Evolutionary conservation across 108 stramenopile species (phyloP).

Genomic region (Thalassiosira profunda): DNA sequence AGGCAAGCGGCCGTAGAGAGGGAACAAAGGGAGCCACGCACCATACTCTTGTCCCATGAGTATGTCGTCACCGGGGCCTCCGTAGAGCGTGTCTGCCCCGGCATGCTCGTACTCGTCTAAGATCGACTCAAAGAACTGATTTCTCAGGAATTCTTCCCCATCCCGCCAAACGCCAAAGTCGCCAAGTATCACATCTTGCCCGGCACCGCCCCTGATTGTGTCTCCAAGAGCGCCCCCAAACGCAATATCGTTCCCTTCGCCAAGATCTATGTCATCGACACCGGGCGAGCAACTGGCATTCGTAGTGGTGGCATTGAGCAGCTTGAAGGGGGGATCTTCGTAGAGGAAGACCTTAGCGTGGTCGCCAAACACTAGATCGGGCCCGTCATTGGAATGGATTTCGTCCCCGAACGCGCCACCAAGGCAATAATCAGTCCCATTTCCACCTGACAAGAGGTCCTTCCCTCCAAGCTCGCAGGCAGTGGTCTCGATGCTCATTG

Average conservation of each 20-base stretch:
- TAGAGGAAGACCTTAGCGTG: slow-evolving; percentile 27
- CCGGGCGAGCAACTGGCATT: slow-evolving; percentile 23
- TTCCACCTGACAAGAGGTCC: slow-evolving; percentile 21
- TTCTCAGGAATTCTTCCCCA: slow-evolving; percentile 8
- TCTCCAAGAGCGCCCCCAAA: slow-evolving; percentile 39
- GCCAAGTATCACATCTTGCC: slow-evolving; percentile 37
- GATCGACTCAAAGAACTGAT: slow-evolving; percentile 18
- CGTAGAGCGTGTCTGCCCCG: slow-evolving; percentile 16
- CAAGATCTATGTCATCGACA: slow-evolving; percentile 23
- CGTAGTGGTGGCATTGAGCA: slow-evolving; percentile 15
- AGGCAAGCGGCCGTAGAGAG: too few species aligned
- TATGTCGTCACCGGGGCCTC: slow-evolving; percentile 27
- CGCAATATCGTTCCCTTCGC: slow-evolving; percentile 31
- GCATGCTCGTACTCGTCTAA: slow-evolving; percentile 18
- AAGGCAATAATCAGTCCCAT: slow-evolving; percentile 19
- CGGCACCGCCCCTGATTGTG: slow-evolving; percentile 23
- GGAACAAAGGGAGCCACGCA: too few species aligned
- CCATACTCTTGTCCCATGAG: slow-evolving; percentile 32
- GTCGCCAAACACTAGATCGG: slow-evolving; percentile 41
- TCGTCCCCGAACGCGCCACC: slow-evolving; percentile 15
- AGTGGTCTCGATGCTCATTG: slow-evolving; percentile 8
- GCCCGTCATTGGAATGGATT: slow-evolving; percentile 1
- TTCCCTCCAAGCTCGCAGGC: slow-evolving; percentile 15
- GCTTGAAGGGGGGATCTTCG: slow-evolving; percentile 10
- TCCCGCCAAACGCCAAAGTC: slow-evolving; percentile 22